phyloP scores from a whole-genome alignment of 768 basidiomycete species.

The Clitopilus passeckerianus region DNA sequence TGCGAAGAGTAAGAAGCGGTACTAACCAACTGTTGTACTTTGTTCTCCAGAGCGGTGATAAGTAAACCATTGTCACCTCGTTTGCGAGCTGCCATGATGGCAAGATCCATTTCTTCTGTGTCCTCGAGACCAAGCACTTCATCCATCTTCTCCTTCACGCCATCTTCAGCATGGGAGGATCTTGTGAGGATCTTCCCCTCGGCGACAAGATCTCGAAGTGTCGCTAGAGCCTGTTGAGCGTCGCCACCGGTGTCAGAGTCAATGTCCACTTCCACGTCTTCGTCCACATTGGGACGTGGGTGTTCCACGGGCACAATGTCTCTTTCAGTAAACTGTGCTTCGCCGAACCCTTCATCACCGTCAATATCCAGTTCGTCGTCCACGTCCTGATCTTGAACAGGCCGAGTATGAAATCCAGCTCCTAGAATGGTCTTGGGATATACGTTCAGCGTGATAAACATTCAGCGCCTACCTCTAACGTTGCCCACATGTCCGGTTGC shows the following conservation, averaged over 20 bases:
- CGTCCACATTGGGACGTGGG: constrained; percentile 21
- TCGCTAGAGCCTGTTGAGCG: constrained; percentile 25
- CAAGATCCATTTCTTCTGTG: constrained; percentile 40
- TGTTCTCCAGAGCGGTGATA: constrained; percentile 53
- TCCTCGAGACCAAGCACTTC: constrained; percentile 36
- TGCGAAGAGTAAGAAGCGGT: background rate
- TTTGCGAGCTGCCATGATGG: constrained; percentile 43
- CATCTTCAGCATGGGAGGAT: constrained; percentile 13
- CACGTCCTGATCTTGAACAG: constrained; percentile 51
- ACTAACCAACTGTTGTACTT: constrained; percentile 53
- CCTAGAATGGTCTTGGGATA: constrained; percentile 30
- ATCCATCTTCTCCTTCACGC: constrained; percentile 28
- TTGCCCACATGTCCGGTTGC: constrained; percentile 39
- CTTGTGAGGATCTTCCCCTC: constrained; percentile 36
- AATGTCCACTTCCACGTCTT: constrained; percentile 37
- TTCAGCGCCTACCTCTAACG: constrained; percentile 35
- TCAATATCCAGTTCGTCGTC: constrained; percentile 82
- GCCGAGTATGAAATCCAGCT: constrained; percentile 67
- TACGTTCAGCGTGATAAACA: background rate
- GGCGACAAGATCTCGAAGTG: constrained; percentile 49
- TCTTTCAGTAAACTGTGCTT: constrained; percentile 70
- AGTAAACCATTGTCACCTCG: constrained; percentile 44
- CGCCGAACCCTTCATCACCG: constrained; percentile 68
- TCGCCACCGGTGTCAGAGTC: constrained; percentile 33
- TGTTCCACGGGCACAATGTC: constrained; percentile 47